These are phyloP conservation scores for Pseudomassariella vexata DNA, from an alignment of 2,329 filamentous ascomycete species.

Conservation along the genomic window DNA sequence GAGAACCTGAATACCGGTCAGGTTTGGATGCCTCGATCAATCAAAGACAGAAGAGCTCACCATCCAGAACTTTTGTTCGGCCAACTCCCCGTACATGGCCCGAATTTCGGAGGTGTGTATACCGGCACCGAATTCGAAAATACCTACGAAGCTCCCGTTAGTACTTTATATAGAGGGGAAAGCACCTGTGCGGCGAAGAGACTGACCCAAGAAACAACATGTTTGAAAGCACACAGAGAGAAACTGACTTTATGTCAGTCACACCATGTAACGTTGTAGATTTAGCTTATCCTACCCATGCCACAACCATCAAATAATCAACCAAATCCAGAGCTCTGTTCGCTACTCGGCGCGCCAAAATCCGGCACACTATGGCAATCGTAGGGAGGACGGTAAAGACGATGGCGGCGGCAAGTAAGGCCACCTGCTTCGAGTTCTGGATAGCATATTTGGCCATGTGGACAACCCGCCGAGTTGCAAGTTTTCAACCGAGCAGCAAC, in stretches of 20 bases:
- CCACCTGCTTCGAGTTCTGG: not conserved
- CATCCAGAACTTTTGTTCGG: not conserved
- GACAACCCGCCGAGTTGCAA: no score
- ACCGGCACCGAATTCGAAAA: not conserved
- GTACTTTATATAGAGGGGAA: no score
- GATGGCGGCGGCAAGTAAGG: not conserved
- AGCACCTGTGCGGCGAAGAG: no score
- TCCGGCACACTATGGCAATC: not conserved
- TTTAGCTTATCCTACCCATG: slow-evolving; percentile 2
- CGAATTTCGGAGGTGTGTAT: slow-evolving; percentile 1
- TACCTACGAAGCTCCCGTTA: not conserved
- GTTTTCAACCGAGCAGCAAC: no score
- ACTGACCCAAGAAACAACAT: slow-evolving; percentile 2
- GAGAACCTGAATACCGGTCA: not conserved
- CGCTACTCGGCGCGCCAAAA: not conserved
- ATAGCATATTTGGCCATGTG: not conserved
- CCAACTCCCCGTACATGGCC: not conserved
- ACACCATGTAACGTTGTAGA: no score
- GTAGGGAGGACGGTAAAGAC: not conserved
- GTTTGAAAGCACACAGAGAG: not conserved
- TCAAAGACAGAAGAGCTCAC: not conserved
- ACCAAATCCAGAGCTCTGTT: not conserved
- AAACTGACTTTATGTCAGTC: not conserved
- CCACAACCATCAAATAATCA: slow-evolving; percentile 2
- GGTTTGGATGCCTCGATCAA: no score